Evolutionary conservation across 2,329 filamentous ascomycete species (phyloP), one percentile per base, ranked within the genome.

Genomic region (Aspergillus jensenii): DNA sequence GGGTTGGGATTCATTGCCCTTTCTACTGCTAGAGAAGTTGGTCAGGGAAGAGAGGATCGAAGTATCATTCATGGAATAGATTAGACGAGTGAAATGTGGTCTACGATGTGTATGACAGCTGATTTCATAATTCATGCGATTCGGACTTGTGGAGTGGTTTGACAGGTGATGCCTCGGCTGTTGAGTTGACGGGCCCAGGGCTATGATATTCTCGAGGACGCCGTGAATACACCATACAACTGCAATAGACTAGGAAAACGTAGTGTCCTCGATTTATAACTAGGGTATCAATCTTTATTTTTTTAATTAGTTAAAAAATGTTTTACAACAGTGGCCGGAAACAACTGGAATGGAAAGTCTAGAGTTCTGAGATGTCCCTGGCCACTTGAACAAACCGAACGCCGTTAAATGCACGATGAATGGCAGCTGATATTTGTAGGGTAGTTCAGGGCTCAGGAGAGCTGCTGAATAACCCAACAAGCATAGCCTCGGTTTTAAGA

Each of bases 261-360:
- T 43, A 25, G 19, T 31, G 33, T 40, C 41, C 21, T 48, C 49
- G 46, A 25, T 53, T 37, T 44, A n/a, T 58, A 27, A 43, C 52
- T 52, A 45, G 58, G 54, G 61, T 63, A 61, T 63, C 58, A 40
- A 54, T 53, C 25, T 44, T 58, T 49, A 27, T 44, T 58, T 58
- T 49, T 52, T 27, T 7, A 7, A 25, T 44, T 9, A 17, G 17
- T 19, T 6, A 41, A 19, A 21, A 25, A 12, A 15, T 57, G 40
- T 19, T 53, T 45, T 58, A 58, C 55, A 53, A 47, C 19, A 27
- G 25, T 6, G 33, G 33, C 39, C 33, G 31, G 21, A 37, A 15
- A 6, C 25, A 35, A 46, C 44, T 12, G 46, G 40, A n/a, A 46
- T n/a, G 12, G 19, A 46, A 23, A 4, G 17, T 17, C 19, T 45